Base-by-base conservation (phyloP, 805 yeast species). In the Ogataea pini region DNA sequence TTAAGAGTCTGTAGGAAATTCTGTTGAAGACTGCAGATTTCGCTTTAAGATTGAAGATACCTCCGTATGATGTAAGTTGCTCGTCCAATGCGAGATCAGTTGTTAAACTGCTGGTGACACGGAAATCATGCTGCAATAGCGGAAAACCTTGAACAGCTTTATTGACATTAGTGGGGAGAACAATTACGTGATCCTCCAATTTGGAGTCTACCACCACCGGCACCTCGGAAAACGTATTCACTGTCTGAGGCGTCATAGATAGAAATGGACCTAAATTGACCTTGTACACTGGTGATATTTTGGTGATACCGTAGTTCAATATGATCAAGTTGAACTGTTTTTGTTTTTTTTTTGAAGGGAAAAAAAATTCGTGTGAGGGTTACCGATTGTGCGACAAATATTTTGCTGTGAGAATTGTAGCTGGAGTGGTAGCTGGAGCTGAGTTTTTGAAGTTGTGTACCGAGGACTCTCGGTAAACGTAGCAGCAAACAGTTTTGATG, bases 11-110 rank as follows among this genome's bases (percentile, higher is more conserved):
- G 46, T 52, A 56, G 9, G 51, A 29, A 8, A 56, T 17, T 19
- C 49, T 50, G 37, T 39, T 49, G 31, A 54, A 18, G 16, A 56
- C 48, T 19, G 60, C 50, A 12, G 52, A 42, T 33, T 33, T 52
- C 6, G 42, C 43, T n/a, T 29, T 9, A 5, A 34, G 14, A 14
- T 52, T 41, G 16, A 51, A 33, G n/a, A 56, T 20, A 2, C 51
- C 54, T 7, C 63, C 63, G 19, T 16, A 19, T 17, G 34, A 31
- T 1, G 57, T 51, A 18, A 54, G 48, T 20, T 44, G 38, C 16
- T 43, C 38, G n/a, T 49, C 56, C 13, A 44, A 40, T 9, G 31
- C 33, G 13, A 33, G 42, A 3, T 17, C 41, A 7, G 33, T 36
- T 38, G 16, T n/a, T 13, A 16, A 4, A 16, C 19, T 16, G 14